A percentile compares a stretch with the other conserved stretches of the same genome.
phyloP scores from a whole-genome alignment of 177 flowering plant species.

The Tripterygium wilfordii region DNA sequence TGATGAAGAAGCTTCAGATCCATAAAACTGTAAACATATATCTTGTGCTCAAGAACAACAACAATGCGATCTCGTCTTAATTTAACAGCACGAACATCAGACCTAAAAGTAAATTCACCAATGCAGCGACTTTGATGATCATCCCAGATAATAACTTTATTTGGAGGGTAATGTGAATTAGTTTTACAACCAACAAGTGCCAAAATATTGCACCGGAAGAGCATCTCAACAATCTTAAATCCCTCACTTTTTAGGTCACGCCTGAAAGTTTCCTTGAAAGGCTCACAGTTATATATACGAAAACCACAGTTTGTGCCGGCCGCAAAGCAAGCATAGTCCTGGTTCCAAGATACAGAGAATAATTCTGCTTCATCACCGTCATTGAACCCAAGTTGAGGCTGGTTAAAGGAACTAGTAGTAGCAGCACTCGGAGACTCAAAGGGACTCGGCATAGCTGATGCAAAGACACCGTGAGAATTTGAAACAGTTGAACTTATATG shows the following conservation, averaged over 20 bases:
- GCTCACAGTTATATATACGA: conserved; percentile 87
- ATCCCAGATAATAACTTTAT: conserved; percentile 95
- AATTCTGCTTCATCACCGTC: conserved; percentile 58
- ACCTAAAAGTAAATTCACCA: conserved; percentile 89
- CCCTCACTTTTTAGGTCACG: conserved; percentile 87
- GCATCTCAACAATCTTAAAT: conserved; percentile 88
- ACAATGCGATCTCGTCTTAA: conserved; percentile 79
- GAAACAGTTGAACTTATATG: conserved; percentile 57
- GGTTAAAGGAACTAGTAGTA: conserved; percentile 30
- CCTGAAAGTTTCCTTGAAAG: conserved; percentile 86
- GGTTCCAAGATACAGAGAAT: conserved; percentile 80
- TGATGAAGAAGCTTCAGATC: conserved; percentile 87
- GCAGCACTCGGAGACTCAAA: conserved; percentile 32
- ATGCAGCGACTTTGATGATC: conserved; percentile 92
- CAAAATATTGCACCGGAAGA: conserved; percentile 79
- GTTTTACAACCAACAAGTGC: conserved; percentile 85
- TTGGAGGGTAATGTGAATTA: conserved; percentile 76
- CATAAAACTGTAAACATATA: conserved; percentile 82
- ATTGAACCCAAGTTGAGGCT: conserved; percentile 30
- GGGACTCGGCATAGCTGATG: conserved; percentile 24
- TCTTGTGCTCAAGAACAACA: conserved; percentile 91
- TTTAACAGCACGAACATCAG: conserved; percentile 86
- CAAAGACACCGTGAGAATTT: conserved; percentile 34
- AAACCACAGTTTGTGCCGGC: conserved; percentile 87
- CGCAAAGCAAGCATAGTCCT: conserved; percentile 90